Evolutionary conservation across 352 stramenopile genomes (phyloP), one percentile per base, ranked within the genome.

Genomic region (Globisporangium radiosum): DNA sequence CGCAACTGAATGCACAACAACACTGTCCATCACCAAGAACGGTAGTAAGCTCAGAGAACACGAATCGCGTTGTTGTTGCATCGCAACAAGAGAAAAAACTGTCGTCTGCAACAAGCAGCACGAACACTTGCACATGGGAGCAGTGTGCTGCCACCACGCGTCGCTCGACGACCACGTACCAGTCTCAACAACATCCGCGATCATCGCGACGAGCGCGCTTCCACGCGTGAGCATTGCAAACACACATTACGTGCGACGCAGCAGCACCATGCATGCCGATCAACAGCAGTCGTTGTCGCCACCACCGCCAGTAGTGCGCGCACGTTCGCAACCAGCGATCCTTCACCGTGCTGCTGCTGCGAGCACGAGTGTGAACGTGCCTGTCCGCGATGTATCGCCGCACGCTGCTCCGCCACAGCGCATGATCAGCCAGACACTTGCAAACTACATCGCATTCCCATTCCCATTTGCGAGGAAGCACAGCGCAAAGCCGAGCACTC

Each of bases 371-470:
- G 25, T 33, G 25, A 33, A 33, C 25, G 3, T 33, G 25, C 25
- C 57, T 38, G 8, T 53, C 39, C 37, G 54, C 57, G 8, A 37
- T 52, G 25, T 39, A 52, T 4, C 45, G 39, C 33, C 47, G 36
- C 19, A 42, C 40, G 25, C 49, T n/a, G 38, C 42, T 4, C 60
- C 59, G 11, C 57, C 75, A 33, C 50, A 64, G 25, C 25, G 25
- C 51, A 56, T 60, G 45, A 70, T 82, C 48, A 80, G 71, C 25
- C 78, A 86, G 61, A 81, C 79, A 14, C 71, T 92, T 5, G 73
- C 71, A 36, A 92, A 78, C 66, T 92, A 92, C 64, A 72, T 89
- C 15, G 79, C 79, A 13, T 92, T 92, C 61, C 76, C 82, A 49
- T 92, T 92, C 64, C 82, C 82, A 15, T 92, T 90, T 36, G 71